Evolutionary conservation across 495 filamentous ascomycete species (phyloP).

Genomic region (Ascobolus immersus): DNA sequence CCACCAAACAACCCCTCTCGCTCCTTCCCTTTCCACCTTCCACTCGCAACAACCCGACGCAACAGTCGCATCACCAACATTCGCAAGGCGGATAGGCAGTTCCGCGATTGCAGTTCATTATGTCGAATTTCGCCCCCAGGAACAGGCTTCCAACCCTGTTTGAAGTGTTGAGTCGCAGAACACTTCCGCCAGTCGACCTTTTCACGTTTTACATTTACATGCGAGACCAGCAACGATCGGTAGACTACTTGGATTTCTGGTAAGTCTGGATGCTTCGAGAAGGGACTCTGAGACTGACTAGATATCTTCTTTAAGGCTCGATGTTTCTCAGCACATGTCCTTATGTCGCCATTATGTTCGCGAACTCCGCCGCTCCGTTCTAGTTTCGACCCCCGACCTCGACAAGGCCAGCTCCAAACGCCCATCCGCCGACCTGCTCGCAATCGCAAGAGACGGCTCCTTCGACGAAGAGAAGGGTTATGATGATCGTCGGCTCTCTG

Average conservation of each 20-base stretch:
- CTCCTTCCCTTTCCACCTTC: no score
- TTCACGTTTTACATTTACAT: conserved; percentile 99
- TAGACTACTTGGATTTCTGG: conserved; percentile 98
- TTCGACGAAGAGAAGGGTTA: conserved; percentile 21
- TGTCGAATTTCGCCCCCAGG: conserved; percentile 17
- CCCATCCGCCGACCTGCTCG: conserved; percentile 41
- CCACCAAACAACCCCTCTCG: no score
- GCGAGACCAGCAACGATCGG: conserved; percentile 89
- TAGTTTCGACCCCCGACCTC: conserved; percentile 75
- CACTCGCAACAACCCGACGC: no score
- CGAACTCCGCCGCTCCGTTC: conserved; percentile 73
- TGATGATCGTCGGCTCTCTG: conserved; percentile 64
- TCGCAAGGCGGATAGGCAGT: no score
- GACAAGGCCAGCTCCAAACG: conserved; percentile 58
- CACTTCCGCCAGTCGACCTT: conserved; percentile 75
- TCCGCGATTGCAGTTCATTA: no score
- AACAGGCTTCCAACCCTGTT: conserved; percentile 82
- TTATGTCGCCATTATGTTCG: conserved; percentile 94
- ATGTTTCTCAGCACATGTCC: conserved; percentile 96
- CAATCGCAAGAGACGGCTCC: conserved; percentile 8
- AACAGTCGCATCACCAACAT: no score
- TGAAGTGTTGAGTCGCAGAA: conserved; percentile 78
- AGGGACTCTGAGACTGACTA: no score
- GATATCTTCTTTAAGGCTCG: conserved; percentile 39
- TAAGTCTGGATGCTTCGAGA: conserved; percentile 99